phyloP scores from a whole-genome alignment of 2,329 filamentous ascomycete species.

The Plectosphaerella sp. region DNA sequence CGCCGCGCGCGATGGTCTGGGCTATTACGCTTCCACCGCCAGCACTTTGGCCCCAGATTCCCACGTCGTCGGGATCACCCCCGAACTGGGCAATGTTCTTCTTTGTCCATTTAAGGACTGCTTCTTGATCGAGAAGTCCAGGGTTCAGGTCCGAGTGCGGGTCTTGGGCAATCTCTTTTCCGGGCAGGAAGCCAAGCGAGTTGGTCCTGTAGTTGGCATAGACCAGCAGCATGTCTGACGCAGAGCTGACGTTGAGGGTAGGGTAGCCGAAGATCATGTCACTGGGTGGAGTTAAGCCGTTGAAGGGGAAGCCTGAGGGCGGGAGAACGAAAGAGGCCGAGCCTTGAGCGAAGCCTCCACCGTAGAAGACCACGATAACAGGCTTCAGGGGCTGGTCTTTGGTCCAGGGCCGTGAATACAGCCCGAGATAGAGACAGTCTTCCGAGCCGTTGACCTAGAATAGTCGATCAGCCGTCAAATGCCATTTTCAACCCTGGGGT shows the following conservation, averaged over 20 bases:
- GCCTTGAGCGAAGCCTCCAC: conserved; percentile 57
- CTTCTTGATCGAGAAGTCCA: conserved; percentile 33
- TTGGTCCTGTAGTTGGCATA: conserved; percentile 52
- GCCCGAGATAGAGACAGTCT: conserved; percentile 57
- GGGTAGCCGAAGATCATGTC: conserved; percentile 33
- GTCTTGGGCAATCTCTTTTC: conserved; percentile 38
- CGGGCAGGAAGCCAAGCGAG: conserved; percentile 51
- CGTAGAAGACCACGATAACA: conserved; percentile 57
- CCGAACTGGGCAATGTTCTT: conserved; percentile 19
- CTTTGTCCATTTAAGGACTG: conserved; percentile 21
- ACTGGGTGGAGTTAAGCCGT: not conserved
- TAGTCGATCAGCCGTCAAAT: not conserved
- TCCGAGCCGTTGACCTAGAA: conserved; percentile 44
- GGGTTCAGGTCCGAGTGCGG: conserved; percentile 43
- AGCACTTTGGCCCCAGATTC: conserved; percentile 22
- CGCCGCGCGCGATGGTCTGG: conserved; percentile 9
- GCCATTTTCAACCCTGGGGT: not conserved
- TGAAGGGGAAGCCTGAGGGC: conserved; percentile 32
- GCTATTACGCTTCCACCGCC: conserved; percentile 16
- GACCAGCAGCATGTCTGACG: conserved; percentile 41
- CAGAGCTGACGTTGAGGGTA: conserved; percentile 46
- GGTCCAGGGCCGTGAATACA: conserved; percentile 55
- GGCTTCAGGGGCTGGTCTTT: conserved; percentile 38
- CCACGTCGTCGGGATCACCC: conserved; percentile 18
- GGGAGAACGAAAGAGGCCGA: conserved; percentile 49